These are phyloP conservation scores for Trichosporon faecale DNA, from an alignment of 1,284 basidiomycete genomes.

Conservation along the genomic window DNA sequence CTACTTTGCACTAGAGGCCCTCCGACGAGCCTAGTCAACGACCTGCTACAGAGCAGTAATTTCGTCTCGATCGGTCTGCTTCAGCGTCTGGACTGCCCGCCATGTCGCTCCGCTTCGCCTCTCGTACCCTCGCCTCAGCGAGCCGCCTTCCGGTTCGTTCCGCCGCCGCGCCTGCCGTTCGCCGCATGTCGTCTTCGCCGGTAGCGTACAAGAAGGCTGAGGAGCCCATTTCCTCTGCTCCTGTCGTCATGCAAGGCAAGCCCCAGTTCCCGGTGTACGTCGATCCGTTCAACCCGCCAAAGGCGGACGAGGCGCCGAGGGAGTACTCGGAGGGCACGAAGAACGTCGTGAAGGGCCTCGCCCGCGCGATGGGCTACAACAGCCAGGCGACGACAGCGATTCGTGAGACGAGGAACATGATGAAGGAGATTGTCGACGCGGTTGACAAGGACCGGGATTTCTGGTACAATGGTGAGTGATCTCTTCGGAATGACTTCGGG, in stretches of 20 bases:
- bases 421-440: constrained; percentile 56
- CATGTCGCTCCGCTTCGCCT: constrained; percentile 23
- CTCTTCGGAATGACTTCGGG: not conserved
- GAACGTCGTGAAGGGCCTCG: constrained; percentile 46
- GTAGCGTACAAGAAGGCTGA: constrained; percentile 9
- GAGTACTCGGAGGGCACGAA: constrained; percentile 41
- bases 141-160: not conserved
- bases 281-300: constrained; percentile 39
- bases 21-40: not conserved
- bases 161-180: not conserved
- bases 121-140: constrained; percentile 15
- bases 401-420: constrained; percentile 57
- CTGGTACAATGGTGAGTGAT: constrained; percentile 52
- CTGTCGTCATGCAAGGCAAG: not conserved
- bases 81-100: not conserved
- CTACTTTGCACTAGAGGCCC: not conserved
- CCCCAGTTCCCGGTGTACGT: constrained; percentile 43
- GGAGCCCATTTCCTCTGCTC: constrained; percentile 12
- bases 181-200: constrained; percentile 23
- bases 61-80: not conserved
- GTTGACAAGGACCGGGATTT: constrained; percentile 53
- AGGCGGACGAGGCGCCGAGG: constrained; percentile 4
- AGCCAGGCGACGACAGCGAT: constrained; percentile 56
- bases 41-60: not conserved
- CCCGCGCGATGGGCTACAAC: constrained; percentile 58